These are phyloP conservation scores for Pelargonium myrrhifolium DNA, from an alignment of 441 rosid genomes.

Conservation along the genomic window DNA sequence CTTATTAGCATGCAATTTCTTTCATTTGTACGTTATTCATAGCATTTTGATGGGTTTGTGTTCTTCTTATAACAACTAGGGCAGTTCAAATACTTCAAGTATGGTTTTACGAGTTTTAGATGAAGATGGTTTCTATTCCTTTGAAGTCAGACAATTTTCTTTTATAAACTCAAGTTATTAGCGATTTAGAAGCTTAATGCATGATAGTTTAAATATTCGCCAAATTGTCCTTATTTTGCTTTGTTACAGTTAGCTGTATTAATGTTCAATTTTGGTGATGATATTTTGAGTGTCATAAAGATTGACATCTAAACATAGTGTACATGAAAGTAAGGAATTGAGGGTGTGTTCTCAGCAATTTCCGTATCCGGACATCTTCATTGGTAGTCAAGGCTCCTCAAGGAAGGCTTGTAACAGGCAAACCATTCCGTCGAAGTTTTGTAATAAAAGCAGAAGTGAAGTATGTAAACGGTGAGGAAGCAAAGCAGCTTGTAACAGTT, in stretches of 20 bases:
- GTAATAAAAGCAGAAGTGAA: slow-evolving; percentile 67
- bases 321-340: slow-evolving; percentile 21
- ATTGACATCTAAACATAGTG: not conserved
- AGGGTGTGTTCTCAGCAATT: slow-evolving; percentile 47
- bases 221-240: not conserved
- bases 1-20: not conserved
- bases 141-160: no score
- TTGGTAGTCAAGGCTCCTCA: slow-evolving; percentile 38
- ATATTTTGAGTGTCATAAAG: no score
- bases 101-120: not conserved
- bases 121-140: not conserved
- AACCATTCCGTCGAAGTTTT: slow-evolving; percentile 28
- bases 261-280: not conserved
- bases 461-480: slow-evolving; percentile 74
- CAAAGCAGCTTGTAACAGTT: slow-evolving; percentile 44
- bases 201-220: not conserved
- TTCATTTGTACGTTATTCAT: no score
- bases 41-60: not conserved
- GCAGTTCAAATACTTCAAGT: no score
- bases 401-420: slow-evolving; percentile 34
- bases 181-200: not conserved
- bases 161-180: no score
- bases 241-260: not conserved
- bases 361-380: slow-evolving; percentile 24
- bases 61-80: not conserved